Conservation (phyloP, 2,329 filamentous ascomycete genomes). For the Trichoderma gracile region DNA sequence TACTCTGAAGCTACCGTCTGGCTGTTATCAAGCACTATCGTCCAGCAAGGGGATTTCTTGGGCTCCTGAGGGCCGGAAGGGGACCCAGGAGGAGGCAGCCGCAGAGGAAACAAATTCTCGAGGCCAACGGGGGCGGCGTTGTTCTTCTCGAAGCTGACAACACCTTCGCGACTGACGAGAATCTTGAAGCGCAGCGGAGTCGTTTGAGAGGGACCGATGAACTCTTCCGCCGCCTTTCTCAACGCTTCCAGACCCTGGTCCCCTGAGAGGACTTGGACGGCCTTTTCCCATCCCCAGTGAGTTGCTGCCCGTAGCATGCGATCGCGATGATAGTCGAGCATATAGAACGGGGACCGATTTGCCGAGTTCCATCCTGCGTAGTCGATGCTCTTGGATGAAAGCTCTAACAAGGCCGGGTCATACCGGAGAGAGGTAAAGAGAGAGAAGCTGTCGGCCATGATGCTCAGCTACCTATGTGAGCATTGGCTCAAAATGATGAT, state of each 20-base stretch:
- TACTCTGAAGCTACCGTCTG: conserved; percentile 56
- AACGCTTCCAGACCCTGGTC: conserved; percentile 48
- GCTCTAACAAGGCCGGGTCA: conserved; percentile 57
- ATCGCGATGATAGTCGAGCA: conserved; percentile 76
- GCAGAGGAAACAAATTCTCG: conserved; percentile 58
- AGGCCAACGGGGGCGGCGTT: conserved; percentile 44
- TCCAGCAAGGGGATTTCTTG: conserved; percentile 39
- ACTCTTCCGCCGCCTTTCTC: conserved; percentile 34
- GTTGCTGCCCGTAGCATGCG: conserved; percentile 67
- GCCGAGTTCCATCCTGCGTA: conserved; percentile 55
- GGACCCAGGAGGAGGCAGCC: conserved; percentile 50
- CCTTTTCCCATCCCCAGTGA: conserved; percentile 57
- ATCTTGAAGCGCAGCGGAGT: conserved; percentile 55
- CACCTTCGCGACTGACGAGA: conserved; percentile 52
- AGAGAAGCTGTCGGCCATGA: conserved; percentile 51
- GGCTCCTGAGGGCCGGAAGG: conserved; percentile 31
- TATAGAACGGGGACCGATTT: conserved; percentile 68
- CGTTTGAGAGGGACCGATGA: conserved; percentile 40
- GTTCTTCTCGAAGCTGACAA: conserved; percentile 46
- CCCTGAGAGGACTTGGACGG: conserved; percentile 48
- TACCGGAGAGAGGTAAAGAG: conserved; percentile 74
- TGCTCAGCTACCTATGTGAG: background rate
- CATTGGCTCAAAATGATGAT: background rate
- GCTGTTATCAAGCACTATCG: conserved; percentile 48
- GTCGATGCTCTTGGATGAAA: conserved; percentile 42